Percentiles rank a stretch among this genome's conserved stretches.
Conservation (phyloP, 2,329 filamentous ascomycete species). For the Akanthomyces lecanii region DNA sequence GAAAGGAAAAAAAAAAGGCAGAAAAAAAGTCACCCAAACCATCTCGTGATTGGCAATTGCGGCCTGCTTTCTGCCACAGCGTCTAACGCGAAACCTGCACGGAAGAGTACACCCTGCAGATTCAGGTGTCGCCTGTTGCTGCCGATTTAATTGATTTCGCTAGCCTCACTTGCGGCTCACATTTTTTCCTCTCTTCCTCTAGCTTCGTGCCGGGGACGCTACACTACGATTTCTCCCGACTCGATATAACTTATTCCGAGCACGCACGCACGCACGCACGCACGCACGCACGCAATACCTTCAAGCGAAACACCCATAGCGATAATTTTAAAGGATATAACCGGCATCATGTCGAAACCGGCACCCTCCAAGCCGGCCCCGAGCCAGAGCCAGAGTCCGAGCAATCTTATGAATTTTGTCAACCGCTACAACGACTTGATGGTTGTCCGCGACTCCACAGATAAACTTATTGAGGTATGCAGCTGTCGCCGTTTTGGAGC, state of each 20-base stretch:
- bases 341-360: neutral
- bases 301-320: neutral
- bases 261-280: neutral
- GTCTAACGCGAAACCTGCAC: neutral
- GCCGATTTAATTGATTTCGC: neutral
- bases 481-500: too few species aligned
- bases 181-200: neutral
- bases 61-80: neutral
- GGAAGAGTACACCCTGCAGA: neutral
- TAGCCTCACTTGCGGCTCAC: conserved; percentile 3
- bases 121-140: neutral
- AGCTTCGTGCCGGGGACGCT: neutral
- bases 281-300: neutral
- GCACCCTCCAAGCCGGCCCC: conserved; percentile 1
- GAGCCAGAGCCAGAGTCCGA: conserved; percentile 1
- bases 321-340: neutral
- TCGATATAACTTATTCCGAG: neutral
- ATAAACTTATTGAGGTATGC: conserved; percentile 16
- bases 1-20: neutral
- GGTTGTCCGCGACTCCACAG: conserved; percentile 12
- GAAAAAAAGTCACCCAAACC: neutral
- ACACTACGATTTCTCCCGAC: neutral
- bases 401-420: conserved; percentile 5
- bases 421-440: conserved; percentile 16
- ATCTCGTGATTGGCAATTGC: neutral